These are phyloP conservation scores for Antarctomyces pellizariae DNA, from an alignment of 495 filamentous ascomycete genomes.

Conservation along the genomic window DNA sequence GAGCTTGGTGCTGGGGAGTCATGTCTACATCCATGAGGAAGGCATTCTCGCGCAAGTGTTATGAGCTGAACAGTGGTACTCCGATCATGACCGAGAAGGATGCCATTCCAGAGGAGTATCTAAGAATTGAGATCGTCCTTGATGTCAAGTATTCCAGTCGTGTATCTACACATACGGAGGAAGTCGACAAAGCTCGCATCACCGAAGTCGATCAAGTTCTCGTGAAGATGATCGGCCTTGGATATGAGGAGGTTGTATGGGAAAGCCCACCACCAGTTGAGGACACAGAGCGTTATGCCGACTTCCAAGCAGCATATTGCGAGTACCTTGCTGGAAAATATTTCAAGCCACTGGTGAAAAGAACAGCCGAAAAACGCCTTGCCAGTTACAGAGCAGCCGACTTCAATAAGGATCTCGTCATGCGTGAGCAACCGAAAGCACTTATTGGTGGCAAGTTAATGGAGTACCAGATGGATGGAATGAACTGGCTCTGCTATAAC, in stretches of 20 bases:
- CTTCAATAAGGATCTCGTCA: constrained; percentile 40
- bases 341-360: constrained; percentile 29
- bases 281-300: constrained; percentile 46
- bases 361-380: constrained; percentile 33
- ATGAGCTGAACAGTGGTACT: constrained; percentile 27
- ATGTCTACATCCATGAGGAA: constrained; percentile 35
- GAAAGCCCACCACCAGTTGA: constrained; percentile 51
- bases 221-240: constrained; percentile 88
- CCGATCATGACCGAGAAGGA: constrained; percentile 51
- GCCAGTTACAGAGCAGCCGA: constrained; percentile 31
- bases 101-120: constrained; percentile 62
- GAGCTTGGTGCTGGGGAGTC: constrained; percentile 76
- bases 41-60: constrained; percentile 49
- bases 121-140: constrained; percentile 74
- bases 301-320: constrained; percentile 60
- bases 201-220: constrained; percentile 43
- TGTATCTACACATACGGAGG: constrained; percentile 24
- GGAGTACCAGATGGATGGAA: constrained; percentile 78
- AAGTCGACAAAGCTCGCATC: constrained; percentile 42
- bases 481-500: constrained; percentile 95
- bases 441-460: constrained; percentile 65
- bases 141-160: constrained; percentile 39
- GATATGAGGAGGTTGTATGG: constrained; percentile 83
- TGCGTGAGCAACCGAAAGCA: constrained; percentile 47
- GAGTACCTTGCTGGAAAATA: constrained; percentile 62